Base-by-base conservation (phyloP, 1,284 basidiomycete species). In the Gymnopus androsaceus region DNA sequence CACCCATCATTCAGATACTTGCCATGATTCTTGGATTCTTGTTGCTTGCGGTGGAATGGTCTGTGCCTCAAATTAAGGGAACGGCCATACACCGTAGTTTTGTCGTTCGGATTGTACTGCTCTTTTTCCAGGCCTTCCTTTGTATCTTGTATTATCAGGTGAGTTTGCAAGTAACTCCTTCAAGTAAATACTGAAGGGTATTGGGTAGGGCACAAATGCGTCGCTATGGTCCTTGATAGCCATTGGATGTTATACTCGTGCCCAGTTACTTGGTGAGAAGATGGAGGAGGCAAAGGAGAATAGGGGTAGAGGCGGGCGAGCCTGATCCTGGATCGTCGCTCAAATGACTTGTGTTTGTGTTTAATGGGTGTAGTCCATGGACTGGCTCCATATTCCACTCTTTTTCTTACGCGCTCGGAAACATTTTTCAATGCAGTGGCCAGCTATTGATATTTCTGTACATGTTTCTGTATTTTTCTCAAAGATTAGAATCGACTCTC, bases 61-160 rank as follows among this genome's bases (percentile, higher is more conserved):
- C 90, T 1, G 61, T 83, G 30, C 84, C 85, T 19, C 66, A 73
- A 55, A 47, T 92, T 45, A 87, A 84, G 67, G 69, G 73, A 17
- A 74, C 80, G 6, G 66, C 80, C 1, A 70, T 90, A 17, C 78
- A 88, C 67, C 84, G 90, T 33, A 91, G 83, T 65, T 73, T 90
- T 57, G 71, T 82, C 30, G 61, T 88, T 27, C 74, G 86, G 63
- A 75, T 88, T 40, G 78, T 92, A 36, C 59, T 88, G 53, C 75
- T 93, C 55, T 63, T 87, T 45, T 72, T 86, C 60, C 85, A 90
- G 65, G 75, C 82, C 0, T 82, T 85, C 67, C 63, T 90, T n/a
- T 75, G 81, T 23, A 76, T 90, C 51, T 69, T 94, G 51, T 89
- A 81, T 68, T 93, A 94, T 73, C 91, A 94, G 75, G 91, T 89